These are phyloP conservation scores for Obba rivulosa DNA, from an alignment of 768 basidiomycete species.

Conservation along the genomic window DNA sequence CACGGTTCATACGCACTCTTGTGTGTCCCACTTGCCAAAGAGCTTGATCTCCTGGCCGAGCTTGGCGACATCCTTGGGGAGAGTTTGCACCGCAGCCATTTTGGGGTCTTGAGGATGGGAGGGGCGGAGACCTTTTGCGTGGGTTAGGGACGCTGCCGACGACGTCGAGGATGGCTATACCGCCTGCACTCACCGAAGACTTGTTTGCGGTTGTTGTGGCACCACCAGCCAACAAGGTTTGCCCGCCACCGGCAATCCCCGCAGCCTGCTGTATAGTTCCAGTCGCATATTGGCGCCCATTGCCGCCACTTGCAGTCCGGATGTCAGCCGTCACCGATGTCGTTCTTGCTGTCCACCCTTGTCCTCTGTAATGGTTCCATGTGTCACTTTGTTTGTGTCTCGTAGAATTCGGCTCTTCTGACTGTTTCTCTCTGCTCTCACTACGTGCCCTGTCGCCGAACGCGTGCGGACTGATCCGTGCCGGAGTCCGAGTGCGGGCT, in stretches of 20 bases:
- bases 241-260: conserved; percentile 11
- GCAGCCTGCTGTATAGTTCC: conserved; percentile 19
- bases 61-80: conserved; percentile 78
- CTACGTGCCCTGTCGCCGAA: too few species aligned
- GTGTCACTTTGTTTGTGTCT: too few species aligned
- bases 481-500: too few species aligned
- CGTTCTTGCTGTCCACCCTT: background rate
- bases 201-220: conserved; percentile 44
- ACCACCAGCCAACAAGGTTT: conserved; percentile 28
- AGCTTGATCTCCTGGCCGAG: conserved; percentile 88
- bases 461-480: too few species aligned
- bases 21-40: conserved; percentile 98
- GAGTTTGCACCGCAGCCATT: conserved; percentile 64
- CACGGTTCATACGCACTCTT: conserved; percentile 64
- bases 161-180: conserved; percentile 13
- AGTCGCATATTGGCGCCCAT: background rate
- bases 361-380: background rate
- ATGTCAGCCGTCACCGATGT: background rate
- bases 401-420: too few species aligned
- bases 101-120: conserved; percentile 15
- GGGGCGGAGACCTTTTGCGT: conserved; percentile 17
- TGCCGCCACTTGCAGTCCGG: background rate
- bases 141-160: conserved; percentile 10
- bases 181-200: conserved; percentile 11
- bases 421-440: too few species aligned